Base-by-base conservation (phyloP, 31 red algal species). In the Asparagopsis taxiformis region DNA sequence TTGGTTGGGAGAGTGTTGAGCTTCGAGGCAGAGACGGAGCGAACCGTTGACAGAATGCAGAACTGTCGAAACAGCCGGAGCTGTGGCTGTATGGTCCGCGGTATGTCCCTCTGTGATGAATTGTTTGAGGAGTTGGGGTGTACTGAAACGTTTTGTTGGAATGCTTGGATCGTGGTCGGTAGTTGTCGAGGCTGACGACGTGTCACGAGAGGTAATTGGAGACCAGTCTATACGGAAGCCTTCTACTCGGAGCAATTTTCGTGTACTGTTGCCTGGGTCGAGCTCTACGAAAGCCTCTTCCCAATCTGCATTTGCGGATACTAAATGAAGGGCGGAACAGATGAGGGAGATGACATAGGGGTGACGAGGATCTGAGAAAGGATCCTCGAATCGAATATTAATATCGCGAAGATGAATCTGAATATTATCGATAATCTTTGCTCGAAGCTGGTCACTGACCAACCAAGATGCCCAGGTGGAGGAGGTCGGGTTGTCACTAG, bases 361-460 rank as follows among this genome's bases (percentile, higher is more conserved):
- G 19, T 58, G 36, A 17, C 34, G 66, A 17, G 62, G 64, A 31
- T 79, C 80, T 2, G 82, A 88, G 57, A 75, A 80, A 7, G 73
- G 82, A 25, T 95, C 87, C 33, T 87, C 93, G 43, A 78, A 91
- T 29, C 89, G 83, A 30, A 91, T 52, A 31, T 77, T 59, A 29
- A 97, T 84, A 55, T 87, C 93, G n/a, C 53, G 58, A 21, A 96
- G 58, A 59, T 85, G 73, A 6, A 96, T 59, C 32, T 96, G 86
- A 46, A 96, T 82, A 43, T 86, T 96, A 29, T 91, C 81, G 25
- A 96, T 70, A 55, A 96, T 85, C 24, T 66, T 88, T 1, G 92
- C 79, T 31, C 86, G 80, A 26, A 94, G 44, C 52, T 87, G 36
- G 25, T 82, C 78, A 55, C 72, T 84, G 19, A 91, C 72, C 7